Percentiles rank a stretch among this genome's conserved stretches.
Conservation (phyloP, 1,284 basidiomycete genomes). For the Puccinia brachypodii region DNA sequence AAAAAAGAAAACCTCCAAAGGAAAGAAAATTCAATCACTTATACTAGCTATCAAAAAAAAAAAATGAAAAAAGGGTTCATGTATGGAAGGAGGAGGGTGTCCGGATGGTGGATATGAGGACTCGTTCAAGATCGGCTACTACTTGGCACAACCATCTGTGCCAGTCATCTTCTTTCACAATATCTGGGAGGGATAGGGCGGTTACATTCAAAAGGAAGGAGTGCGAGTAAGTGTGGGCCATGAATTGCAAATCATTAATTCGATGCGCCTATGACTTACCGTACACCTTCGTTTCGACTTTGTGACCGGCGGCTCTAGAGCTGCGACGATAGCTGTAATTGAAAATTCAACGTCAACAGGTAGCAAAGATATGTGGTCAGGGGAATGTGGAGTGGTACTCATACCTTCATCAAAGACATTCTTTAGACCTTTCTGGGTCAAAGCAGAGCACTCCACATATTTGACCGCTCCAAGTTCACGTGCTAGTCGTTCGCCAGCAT, state of each 20-base stretch:
- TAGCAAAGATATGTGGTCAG: background rate
- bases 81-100: too few species aligned
- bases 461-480: conserved; percentile 96
- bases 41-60: background rate
- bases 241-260: background rate
- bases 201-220: background rate
- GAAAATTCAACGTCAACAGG: background rate
- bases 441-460: conserved; percentile 97
- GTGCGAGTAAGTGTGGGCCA: background rate
- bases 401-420: conserved; percentile 98
- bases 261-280: background rate
- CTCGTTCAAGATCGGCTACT: background rate
- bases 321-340: conserved; percentile 37
- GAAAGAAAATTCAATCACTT: too few species aligned
- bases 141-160: background rate
- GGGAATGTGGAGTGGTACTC: too few species aligned
- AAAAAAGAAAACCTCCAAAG: too few species aligned
- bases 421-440: conserved; percentile 99
- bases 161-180: background rate
- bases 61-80: background rate
- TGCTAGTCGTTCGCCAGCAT: conserved; percentile 89
- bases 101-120: background rate
- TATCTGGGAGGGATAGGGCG: background rate
- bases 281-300: conserved; percentile 45
- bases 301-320: conserved; percentile 47